These are phyloP conservation scores for Globisporangium ultimum DNA, from an alignment of 352 stramenopile genomes.

Conservation along the genomic window DNA sequence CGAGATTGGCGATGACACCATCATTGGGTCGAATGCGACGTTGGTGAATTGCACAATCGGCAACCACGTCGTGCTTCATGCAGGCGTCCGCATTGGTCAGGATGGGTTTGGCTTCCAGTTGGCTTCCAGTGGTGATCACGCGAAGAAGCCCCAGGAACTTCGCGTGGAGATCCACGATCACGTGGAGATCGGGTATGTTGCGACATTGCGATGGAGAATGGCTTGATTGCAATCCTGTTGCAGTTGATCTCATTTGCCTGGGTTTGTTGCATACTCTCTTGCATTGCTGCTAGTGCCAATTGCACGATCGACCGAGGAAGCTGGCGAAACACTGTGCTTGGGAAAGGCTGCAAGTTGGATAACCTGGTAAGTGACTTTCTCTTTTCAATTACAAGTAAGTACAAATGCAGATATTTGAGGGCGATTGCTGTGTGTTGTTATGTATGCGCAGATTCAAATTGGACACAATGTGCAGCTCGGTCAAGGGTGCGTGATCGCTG, in stretches of 20 bases:
- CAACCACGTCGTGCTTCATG: constrained; percentile 61
- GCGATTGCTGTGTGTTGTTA: background rate
- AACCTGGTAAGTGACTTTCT: constrained; percentile 47
- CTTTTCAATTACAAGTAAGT: background rate
- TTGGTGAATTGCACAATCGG: constrained; percentile 72
- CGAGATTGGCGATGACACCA: constrained; percentile 43
- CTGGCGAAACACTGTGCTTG: constrained; percentile 80
- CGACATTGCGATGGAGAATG: too few relatives aligned
- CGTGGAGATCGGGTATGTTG: constrained; percentile 76
- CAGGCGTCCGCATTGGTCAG: constrained; percentile 68
- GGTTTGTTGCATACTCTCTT: too few relatives aligned
- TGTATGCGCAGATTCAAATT: constrained; percentile 65
- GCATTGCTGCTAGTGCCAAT: constrained; percentile 43
- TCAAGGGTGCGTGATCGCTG: constrained; percentile 64
- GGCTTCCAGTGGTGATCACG: constrained; percentile 46
- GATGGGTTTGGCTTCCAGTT: constrained; percentile 84
- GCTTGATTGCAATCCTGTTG: background rate
- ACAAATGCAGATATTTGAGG: background rate
- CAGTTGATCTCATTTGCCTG: background rate
- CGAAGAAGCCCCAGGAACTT: constrained; percentile 81
- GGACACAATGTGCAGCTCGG: constrained; percentile 85
- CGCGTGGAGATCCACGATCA: constrained; percentile 74
- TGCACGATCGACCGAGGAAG: constrained; percentile 79
- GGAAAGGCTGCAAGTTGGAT: constrained; percentile 75
- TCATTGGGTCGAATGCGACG: constrained; percentile 51